Base-by-base conservation (phyloP, 208 protist genomes). In the Crithidia expoeki region DNA sequence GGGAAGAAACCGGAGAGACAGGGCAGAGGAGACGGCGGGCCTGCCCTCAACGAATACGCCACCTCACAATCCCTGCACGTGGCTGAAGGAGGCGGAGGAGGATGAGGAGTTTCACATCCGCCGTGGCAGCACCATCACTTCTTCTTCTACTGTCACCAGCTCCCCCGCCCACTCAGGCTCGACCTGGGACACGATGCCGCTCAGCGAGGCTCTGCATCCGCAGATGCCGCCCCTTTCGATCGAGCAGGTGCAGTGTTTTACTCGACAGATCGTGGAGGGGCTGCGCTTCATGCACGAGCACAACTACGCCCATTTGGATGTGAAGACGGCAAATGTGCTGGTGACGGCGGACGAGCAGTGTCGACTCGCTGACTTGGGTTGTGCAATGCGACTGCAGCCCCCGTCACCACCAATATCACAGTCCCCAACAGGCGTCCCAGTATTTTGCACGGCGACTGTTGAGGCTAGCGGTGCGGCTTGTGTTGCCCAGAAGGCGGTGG, bases 291-390 rank as follows among this genome's bases (percentile, higher is more conserved):
- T 98, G 40, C 94, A 97, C 76, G 28, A 57, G 12, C 74, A 96
- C 72, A 61, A 79, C 50, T 94, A 96, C 64, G 90, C 86, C n/a
- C 93, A 97, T 63, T 80, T 92, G 52, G 94, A 98, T 78, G 82
- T 98, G 33, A 98, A 98, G 71, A 93, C 86, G 17, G 90, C 89
- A 0, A 98, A 98, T 58, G 83, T 96, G 57, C 75, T 98, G 30
- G 62, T 98, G 17, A 93, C 84, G 19, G 74, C 72, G 4, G 66
- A 88, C 14, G 88, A 88, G 47, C 60, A 84, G 25, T 85, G 91
- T 32, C 94, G 97, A 32, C 81, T 98, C 27, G 96, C 93, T 1
- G 97, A 98, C 79, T 95, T 98, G 50, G 93, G 93, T 52, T 96
- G 94, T 25, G 86, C 89, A 33, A 90, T 88, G 79, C 89, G 94